Conservation (phyloP, 148 eudicot species). For the Camellia granthamiana region DNA sequence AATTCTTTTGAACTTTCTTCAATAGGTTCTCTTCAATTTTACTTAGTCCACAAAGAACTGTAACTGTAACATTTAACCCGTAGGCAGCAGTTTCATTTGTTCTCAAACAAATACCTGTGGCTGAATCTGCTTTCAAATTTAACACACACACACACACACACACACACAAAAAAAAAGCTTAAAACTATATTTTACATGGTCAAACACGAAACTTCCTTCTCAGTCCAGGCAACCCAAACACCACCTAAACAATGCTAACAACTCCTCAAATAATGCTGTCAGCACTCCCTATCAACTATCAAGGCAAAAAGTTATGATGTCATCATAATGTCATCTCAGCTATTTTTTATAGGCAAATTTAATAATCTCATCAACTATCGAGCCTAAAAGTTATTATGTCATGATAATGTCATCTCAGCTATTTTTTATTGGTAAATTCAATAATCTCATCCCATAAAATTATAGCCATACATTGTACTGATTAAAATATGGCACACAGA, state of each 20-base stretch:
- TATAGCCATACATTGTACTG: background rate
- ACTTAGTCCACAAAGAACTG: background rate
- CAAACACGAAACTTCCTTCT: background rate
- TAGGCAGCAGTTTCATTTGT: no score
- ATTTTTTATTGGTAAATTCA: no score
- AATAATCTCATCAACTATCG: background rate
- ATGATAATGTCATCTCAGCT: no score
- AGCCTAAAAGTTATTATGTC: no score
- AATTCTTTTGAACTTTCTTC: no score
- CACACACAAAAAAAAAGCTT: no score
- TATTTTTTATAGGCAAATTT: background rate
- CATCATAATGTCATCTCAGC: background rate
- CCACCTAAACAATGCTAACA: background rate
- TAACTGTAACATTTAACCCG: background rate
- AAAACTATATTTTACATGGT: background rate
- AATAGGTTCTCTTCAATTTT: no score
- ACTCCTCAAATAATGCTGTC: background rate
- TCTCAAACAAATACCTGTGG: background rate
- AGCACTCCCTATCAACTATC: background rate
- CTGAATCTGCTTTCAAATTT: background rate
- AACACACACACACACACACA: no score
- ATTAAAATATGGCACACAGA: background rate
- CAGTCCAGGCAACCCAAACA: background rate
- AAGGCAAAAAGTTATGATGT: background rate
- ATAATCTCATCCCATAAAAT: background rate